These are phyloP conservation scores for Corylus avellana DNA, from an alignment of 306 rosid genomes.

Conservation along the genomic window DNA sequence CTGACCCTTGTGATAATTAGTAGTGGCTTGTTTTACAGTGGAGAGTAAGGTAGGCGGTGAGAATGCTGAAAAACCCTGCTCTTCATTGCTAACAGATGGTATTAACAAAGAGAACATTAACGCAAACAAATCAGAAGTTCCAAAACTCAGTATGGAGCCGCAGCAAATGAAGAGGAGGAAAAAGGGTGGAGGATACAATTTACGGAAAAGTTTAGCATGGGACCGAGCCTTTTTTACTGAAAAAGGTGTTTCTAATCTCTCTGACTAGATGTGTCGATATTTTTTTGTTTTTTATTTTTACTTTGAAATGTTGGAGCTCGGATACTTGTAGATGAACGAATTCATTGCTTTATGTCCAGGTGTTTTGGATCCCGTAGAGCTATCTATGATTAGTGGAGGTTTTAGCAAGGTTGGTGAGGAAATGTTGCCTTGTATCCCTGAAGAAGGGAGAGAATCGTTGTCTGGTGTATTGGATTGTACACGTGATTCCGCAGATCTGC, in stretches of 20 bases:
- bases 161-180: constrained; percentile 84
- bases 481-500: constrained; percentile 34
- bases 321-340: background rate
- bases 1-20: constrained; percentile 3
- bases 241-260: constrained; percentile 48
- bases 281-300: background rate
- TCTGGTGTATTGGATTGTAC: background rate
- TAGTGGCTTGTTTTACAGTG: constrained; percentile 14
- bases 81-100: constrained; percentile 22
- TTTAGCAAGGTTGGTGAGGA: constrained; percentile 35
- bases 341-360: constrained; percentile 43
- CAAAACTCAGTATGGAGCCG: constrained; percentile 57
- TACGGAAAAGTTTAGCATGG: constrained; percentile 97
- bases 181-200: constrained; percentile 68
- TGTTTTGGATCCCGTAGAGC: constrained; percentile 73
- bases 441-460: constrained; percentile 43
- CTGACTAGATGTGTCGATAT: background rate
- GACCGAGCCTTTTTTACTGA: constrained; percentile 88
- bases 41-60: constrained; percentile 29
- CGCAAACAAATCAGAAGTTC: constrained; percentile 44
- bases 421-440: constrained; percentile 48
- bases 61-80: constrained; percentile 22
- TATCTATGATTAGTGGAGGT: constrained; percentile 73
- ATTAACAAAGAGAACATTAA: constrained; percentile 47
- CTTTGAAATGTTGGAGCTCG: background rate